A percentile compares a stretch with the other conserved stretches of the same genome.
phyloP scores from a whole-genome alignment of 805 yeast genomes.

The Yamadazyma laniorum region DNA sequence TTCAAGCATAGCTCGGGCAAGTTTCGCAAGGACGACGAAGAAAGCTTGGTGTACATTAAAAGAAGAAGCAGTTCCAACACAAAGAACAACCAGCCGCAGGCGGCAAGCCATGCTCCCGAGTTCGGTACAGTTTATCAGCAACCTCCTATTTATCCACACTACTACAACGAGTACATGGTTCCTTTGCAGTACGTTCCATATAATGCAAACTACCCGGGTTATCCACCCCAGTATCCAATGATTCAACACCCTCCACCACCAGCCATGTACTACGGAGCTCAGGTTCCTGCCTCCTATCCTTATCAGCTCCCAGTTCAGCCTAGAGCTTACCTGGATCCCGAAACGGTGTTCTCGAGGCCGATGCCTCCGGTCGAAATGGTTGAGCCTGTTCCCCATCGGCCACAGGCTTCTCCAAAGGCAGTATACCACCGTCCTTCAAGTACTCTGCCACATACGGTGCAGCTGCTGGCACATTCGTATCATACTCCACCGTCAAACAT shows the following conservation, averaged over 20 bases:
- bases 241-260: slow-evolving; percentile 2
- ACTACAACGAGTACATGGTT: slow-evolving; percentile 12
- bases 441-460: slow-evolving; percentile 8
- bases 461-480: background rate
- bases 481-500: background rate
- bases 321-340: background rate
- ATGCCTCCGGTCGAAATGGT: background rate
- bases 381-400: slow-evolving; percentile 4
- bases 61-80: slow-evolving; percentile 44
- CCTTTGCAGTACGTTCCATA: slow-evolving; percentile 13
- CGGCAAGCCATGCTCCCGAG: background rate
- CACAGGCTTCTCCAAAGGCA: background rate
- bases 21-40: slow-evolving; percentile 48
- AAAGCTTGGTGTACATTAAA: slow-evolving; percentile 44
- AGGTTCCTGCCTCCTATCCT: background rate
- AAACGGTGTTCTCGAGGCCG: background rate
- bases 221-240: slow-evolving; percentile 3
- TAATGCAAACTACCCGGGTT: slow-evolving; percentile 7
- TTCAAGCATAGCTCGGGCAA: slow-evolving; percentile 53
- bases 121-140: slow-evolving; percentile 1
- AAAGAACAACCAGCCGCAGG: slow-evolving; percentile 1
- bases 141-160: slow-evolving; percentile 8
- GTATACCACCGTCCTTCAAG: slow-evolving; percentile 9
- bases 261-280: background rate
- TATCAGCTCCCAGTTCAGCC: background rate